A percentile compares a stretch with the other conserved stretches of the same genome.
Evolutionary conservation across 257 asterid species (phyloP).

Genomic region (Solanum clarkiae): DNA sequence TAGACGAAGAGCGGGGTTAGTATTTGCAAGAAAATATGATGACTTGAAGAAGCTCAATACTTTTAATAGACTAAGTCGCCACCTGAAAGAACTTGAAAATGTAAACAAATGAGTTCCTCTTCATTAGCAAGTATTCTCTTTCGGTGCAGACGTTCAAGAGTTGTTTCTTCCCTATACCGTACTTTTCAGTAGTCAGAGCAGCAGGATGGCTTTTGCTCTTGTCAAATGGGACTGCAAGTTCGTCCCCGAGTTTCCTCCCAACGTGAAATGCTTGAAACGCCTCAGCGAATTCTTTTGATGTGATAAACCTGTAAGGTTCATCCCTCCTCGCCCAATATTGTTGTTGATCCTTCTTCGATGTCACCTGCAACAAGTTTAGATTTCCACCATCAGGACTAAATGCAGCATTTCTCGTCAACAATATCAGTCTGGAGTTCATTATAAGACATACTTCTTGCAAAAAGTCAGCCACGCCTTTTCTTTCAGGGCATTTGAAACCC

Average conservation of each 20-base stretch:
- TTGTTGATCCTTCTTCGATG: constrained; percentile 60
- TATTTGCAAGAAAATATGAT: not conserved
- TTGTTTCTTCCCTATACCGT: constrained; percentile 36
- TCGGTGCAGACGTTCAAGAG: constrained; percentile 45
- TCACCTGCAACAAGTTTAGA: constrained; percentile 24
- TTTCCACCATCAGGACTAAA: not conserved
- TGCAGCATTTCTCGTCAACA: not conserved
- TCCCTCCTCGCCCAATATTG: constrained; percentile 49
- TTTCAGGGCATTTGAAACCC: constrained; percentile 53
- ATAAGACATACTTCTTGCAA: constrained; percentile 44
- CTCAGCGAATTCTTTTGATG: constrained; percentile 6
- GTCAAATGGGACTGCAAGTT: constrained; percentile 37
- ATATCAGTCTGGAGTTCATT: not conserved
- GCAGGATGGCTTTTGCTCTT: constrained; percentile 58
- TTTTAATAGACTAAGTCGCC: not conserved
- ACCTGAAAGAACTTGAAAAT: constrained; percentile 48
- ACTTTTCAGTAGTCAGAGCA: constrained; percentile 37
- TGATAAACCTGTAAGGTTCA: constrained; percentile 37
- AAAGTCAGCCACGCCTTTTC: constrained; percentile 68
- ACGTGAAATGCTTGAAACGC: constrained; percentile 28
- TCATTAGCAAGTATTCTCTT: constrained; percentile 49
- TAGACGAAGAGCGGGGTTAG: not conserved
- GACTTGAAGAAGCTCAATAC: not conserved
- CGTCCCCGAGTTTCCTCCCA: constrained; percentile 26
- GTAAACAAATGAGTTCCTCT: constrained; percentile 45